phyloP scores from a whole-genome alignment of 441 rosid species.

The Populus hybrid region DNA sequence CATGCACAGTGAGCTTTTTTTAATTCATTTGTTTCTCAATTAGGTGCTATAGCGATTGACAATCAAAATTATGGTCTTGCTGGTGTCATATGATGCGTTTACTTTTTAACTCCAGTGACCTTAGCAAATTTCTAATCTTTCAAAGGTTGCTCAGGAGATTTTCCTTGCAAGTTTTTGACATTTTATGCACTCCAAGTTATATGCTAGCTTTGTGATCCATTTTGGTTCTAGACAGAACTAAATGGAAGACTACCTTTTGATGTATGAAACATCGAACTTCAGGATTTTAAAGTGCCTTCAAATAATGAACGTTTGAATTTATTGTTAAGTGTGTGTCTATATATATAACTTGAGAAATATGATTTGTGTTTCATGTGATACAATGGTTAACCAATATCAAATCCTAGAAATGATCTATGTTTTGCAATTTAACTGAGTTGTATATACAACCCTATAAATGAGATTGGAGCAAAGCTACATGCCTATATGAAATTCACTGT shows the following conservation, averaged over 20 bases:
- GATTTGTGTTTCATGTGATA: background rate
- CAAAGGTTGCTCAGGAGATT: background rate
- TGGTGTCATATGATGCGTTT: background rate
- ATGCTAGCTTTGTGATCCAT: background rate
- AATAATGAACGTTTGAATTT: background rate
- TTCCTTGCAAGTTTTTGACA: background rate
- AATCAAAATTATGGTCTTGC: background rate
- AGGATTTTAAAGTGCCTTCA: background rate
- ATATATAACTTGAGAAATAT: background rate
- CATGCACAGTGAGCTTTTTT: slow-evolving; percentile 4
- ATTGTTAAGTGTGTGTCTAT: background rate
- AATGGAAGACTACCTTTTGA: background rate
- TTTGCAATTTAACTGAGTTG: background rate
- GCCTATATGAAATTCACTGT: background rate
- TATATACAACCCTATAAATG: background rate
- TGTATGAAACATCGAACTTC: background rate
- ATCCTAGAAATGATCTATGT: background rate
- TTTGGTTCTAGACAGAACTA: slow-evolving; percentile 3
- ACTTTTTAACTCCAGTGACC: background rate
- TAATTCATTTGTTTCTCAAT: too few species aligned
- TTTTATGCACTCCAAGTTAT: background rate
- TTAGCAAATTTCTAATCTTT: background rate
- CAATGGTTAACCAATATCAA: background rate
- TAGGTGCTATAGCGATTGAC: background rate
- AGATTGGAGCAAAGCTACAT: slow-evolving; percentile 5